Percentiles rank a stretch among this genome's conserved stretches.
phyloP scores from a whole-genome alignment of 2,329 filamentous ascomycete genomes.

The Didymella keratinophila region DNA sequence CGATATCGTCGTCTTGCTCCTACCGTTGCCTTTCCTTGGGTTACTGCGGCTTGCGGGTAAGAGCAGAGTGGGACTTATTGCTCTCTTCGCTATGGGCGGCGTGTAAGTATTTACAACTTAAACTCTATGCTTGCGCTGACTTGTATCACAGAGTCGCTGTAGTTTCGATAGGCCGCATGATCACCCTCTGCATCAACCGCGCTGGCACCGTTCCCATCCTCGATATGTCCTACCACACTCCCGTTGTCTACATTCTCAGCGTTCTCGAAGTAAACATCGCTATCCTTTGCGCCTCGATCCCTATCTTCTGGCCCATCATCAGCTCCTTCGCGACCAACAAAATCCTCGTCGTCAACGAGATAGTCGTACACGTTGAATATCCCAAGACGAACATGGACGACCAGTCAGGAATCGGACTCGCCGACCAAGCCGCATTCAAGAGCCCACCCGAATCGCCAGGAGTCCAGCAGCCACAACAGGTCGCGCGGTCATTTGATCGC shows the following conservation, averaged over 20 bases:
- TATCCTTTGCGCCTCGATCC: slow-evolving; percentile 49
- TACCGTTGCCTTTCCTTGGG: slow-evolving; percentile 46
- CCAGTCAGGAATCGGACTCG: slow-evolving; percentile 29
- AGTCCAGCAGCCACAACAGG: slow-evolving; percentile 7
- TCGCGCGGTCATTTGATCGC: slow-evolving; percentile 15
- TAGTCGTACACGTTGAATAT: slow-evolving; percentile 44
- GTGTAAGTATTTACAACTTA: slow-evolving; percentile 36
- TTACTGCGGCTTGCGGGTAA: slow-evolving; percentile 41
- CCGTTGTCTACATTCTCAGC: slow-evolving; percentile 45
- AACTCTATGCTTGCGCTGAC: slow-evolving; percentile 3
- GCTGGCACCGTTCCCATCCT: slow-evolving; percentile 43
- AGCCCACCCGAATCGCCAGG: slow-evolving; percentile 2
- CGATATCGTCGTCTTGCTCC: slow-evolving; percentile 41
- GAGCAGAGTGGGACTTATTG: slow-evolving; percentile 39
- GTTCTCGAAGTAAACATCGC: slow-evolving; percentile 50
- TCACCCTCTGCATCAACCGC: slow-evolving; percentile 38
- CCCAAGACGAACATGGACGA: slow-evolving; percentile 27
- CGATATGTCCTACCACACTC: slow-evolving; percentile 43
- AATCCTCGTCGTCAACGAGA: slow-evolving; percentile 51
- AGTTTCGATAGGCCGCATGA: slow-evolving; percentile 42
- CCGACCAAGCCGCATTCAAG: slow-evolving; percentile 24
- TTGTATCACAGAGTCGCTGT: slow-evolving; percentile 33
- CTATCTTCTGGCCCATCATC: slow-evolving; percentile 51
- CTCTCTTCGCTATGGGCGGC: slow-evolving; percentile 43
- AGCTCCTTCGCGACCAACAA: slow-evolving; percentile 41